Evolutionary conservation across 2,329 filamentous ascomycete species (phyloP).

Genomic region (Claviceps quebecensis): DNA sequence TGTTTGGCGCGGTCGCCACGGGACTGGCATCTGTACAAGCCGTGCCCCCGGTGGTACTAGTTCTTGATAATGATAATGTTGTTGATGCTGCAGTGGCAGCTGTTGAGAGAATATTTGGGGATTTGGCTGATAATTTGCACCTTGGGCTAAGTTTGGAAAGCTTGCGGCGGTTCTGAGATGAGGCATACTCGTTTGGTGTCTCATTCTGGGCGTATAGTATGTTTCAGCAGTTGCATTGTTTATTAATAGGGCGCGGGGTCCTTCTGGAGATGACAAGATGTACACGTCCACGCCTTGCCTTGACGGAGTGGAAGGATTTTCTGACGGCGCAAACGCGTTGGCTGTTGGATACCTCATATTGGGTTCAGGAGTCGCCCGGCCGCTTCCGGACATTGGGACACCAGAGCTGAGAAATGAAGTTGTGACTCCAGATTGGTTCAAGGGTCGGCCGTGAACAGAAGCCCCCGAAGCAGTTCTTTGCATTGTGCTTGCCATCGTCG

Average conservation of each 20-base stretch:
- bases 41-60: slow-evolving; percentile 4
- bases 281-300: slow-evolving; percentile 37
- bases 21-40: neutral
- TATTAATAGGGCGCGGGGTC: slow-evolving; percentile 43
- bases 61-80: slow-evolving; percentile 9
- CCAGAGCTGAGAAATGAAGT: slow-evolving; percentile 23
- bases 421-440: slow-evolving; percentile 27
- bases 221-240: slow-evolving; percentile 34
- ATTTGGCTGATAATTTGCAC: neutral
- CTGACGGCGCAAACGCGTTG: slow-evolving; percentile 10
- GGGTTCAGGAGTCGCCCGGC: slow-evolving; percentile 33
- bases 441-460: slow-evolving; percentile 23
- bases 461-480: slow-evolving; percentile 35
- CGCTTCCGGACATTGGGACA: slow-evolving; percentile 27
- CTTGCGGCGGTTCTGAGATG: slow-evolving; percentile 12
- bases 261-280: slow-evolving; percentile 44
- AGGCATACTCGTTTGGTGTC: slow-evolving; percentile 14
- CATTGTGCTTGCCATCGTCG: slow-evolving; percentile 36
- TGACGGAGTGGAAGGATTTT: slow-evolving; percentile 9
- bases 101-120: slow-evolving; percentile 5
- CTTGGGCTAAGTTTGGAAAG: slow-evolving; percentile 5
- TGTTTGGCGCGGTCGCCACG: slow-evolving; percentile 8
- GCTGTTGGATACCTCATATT: slow-evolving; percentile 18
- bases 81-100: slow-evolving; percentile 6
- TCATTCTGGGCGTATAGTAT: slow-evolving; percentile 34